Percentiles rank a stretch among this genome's conserved stretches.
These are phyloP conservation scores for Saccharomyces hybrid DNA, from an alignment of 1,139 yeast genomes.

Conservation along the genomic window DNA sequence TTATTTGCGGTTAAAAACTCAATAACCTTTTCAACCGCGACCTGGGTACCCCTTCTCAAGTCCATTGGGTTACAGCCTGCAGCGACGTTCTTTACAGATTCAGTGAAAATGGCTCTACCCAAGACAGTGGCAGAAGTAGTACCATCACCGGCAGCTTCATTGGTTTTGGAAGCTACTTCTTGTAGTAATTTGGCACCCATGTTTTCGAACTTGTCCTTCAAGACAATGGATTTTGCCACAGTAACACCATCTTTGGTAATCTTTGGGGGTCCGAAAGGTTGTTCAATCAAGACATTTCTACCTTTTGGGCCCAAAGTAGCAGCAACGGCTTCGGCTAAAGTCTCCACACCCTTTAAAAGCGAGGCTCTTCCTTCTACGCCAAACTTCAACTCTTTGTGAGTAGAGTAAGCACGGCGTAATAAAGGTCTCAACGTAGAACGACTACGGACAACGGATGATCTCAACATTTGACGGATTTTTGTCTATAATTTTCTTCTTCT, in stretches of 20 bases:
- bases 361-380: conserved; percentile 99
- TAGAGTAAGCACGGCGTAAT: conserved; percentile 35
- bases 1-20: conserved; percentile 81
- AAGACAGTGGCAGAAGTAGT: conserved; percentile 96
- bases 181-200: conserved; percentile 89
- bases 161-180: conserved; percentile 97
- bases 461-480: not conserved
- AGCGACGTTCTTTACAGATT: conserved; percentile 95
- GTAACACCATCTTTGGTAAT: conserved; percentile 99
- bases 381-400: conserved; percentile 93
- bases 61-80: conserved; percentile 99
- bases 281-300: conserved; percentile 94
- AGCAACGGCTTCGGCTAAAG: conserved; percentile 93
- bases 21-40: conserved; percentile 96
- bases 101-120: conserved; percentile 95
- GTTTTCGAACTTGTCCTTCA: conserved; percentile 92
- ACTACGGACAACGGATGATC: conserved; percentile 1
- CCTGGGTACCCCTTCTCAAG: conserved; percentile 96
- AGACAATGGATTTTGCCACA: conserved; percentile 81
- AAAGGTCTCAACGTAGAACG: not conserved
- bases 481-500: not conserved
- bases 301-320: conserved; percentile 98
- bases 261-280: conserved; percentile 94
- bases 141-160: conserved; percentile 98
- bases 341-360: conserved; percentile 88